A percentile compares a stretch with the other conserved stretches of the same genome.
These are phyloP conservation scores for Silene latifolia DNA, from an alignment of 148 eudicot genomes.

Conservation along the genomic window DNA sequence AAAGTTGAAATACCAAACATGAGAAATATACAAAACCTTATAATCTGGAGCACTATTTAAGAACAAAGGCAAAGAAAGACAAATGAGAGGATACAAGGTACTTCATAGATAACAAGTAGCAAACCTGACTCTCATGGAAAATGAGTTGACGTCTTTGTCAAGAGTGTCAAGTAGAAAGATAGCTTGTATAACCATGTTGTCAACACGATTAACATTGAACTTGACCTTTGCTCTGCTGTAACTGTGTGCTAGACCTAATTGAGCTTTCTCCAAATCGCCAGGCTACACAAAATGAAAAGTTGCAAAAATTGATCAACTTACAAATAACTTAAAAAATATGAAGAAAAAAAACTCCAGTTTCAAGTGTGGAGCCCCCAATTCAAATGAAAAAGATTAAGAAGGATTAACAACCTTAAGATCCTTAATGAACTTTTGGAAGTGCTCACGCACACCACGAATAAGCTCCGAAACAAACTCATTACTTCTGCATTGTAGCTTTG, in stretches of 20 bases:
- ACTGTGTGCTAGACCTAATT: conserved; percentile 91
- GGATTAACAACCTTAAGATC: conserved; percentile 65
- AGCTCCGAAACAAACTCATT: conserved; percentile 84
- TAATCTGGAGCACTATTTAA: no score
- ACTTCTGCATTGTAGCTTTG: conserved; percentile 78
- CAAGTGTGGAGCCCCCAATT: neutral
- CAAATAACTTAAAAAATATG: neutral
- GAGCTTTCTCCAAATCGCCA: conserved; percentile 96
- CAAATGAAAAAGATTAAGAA: neutral
- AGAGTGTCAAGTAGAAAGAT: conserved; percentile 95
- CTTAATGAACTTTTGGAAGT: conserved; percentile 69
- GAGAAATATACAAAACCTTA: neutral
- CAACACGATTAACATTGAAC: conserved; percentile 98
- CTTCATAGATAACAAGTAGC: no score
- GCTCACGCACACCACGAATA: conserved; percentile 89
- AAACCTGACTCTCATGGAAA: conserved; percentile 98
- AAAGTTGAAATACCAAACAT: neutral
- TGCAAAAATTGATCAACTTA: neutral
- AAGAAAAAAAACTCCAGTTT: neutral
- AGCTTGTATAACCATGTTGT: conserved; percentile 98
- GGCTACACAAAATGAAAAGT: conserved; percentile 38
- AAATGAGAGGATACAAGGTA: neutral
- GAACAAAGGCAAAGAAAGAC: neutral
- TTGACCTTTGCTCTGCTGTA: conserved; percentile 99
- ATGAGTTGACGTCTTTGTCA: conserved; percentile 87